A percentile compares a stretch with the other conserved stretches of the same genome.
phyloP scores from a whole-genome alignment of 345 rosid genomes.

The Carallia brachiata region DNA sequence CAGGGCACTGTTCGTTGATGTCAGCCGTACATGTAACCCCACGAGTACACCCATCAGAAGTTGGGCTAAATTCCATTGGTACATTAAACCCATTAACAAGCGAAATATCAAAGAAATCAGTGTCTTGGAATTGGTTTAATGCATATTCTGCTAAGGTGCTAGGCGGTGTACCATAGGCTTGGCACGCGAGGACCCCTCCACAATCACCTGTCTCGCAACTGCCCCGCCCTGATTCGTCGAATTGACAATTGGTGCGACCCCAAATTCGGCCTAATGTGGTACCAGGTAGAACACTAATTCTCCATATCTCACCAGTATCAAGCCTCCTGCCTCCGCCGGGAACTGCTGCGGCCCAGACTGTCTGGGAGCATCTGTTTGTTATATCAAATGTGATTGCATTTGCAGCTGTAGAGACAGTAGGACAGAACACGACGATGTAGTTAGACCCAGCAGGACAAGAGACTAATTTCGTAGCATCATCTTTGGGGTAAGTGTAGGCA shows the following conservation, averaged over 20 bases:
- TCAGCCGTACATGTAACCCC: not conserved
- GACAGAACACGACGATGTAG: no score
- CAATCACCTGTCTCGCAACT: constrained; percentile 20
- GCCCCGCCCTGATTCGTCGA: constrained; percentile 17
- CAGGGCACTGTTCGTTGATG: constrained; percentile 14
- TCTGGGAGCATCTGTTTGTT: constrained; percentile 15
- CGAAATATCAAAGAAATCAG: constrained; percentile 16
- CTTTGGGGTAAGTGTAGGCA: no score
- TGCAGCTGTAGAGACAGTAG: not conserved
- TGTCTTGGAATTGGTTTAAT: not conserved
- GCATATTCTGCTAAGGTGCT: constrained; percentile 17
- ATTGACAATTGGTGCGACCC: constrained; percentile 31
- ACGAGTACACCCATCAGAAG: not conserved
- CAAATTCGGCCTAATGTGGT: constrained; percentile 24
- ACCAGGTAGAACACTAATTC: constrained; percentile 12
- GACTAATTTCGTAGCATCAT: no score
- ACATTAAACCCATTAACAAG: constrained; percentile 24
- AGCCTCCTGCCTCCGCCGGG: constrained; percentile 28
- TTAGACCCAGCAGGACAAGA: no score
- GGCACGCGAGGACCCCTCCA: not conserved
- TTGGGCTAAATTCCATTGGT: constrained; percentile 22
- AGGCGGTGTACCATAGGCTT: not conserved
- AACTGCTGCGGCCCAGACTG: constrained; percentile 23
- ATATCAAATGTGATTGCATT: constrained; percentile 34
- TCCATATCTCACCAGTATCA: constrained; percentile 18